These are phyloP conservation scores for Ceratocystis papillata DNA, from an alignment of 2,329 filamentous ascomycete species.

Conservation along the genomic window DNA sequence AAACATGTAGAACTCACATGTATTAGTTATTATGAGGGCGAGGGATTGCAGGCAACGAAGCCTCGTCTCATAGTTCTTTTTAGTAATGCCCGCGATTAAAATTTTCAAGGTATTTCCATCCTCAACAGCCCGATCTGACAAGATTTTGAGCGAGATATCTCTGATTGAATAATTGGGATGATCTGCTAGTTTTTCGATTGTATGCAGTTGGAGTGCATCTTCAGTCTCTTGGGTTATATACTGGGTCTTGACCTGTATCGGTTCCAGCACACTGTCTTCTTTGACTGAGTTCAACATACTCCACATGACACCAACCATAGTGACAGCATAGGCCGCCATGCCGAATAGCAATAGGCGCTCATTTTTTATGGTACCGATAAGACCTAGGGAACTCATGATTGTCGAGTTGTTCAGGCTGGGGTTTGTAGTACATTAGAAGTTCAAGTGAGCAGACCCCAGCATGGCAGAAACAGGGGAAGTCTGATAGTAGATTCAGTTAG, in stretches of 20 bases:
- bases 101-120: conserved; percentile 42
- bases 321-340: conserved; percentile 48
- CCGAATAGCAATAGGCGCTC: conserved; percentile 45
- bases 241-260: conserved; percentile 53
- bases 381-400: conserved; percentile 17
- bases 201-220: conserved; percentile 55
- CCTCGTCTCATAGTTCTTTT: conserved; percentile 48
- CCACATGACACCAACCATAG: conserved; percentile 48
- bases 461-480: background rate
- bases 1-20: conserved; percentile 24
- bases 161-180: conserved; percentile 64
- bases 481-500: background rate
- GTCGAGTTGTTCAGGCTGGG: conserved; percentile 13
- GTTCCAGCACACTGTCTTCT: conserved; percentile 55
- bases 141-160: conserved; percentile 53
- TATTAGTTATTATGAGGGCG: conserved; percentile 41
- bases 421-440: conserved; percentile 9
- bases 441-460: background rate
- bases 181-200: conserved; percentile 54
- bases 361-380: conserved; percentile 34
- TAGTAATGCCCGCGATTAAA: conserved; percentile 49
- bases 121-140: conserved; percentile 48
- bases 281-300: conserved; percentile 49
- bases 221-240: conserved; percentile 68
- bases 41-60: conserved; percentile 47